Conservation (phyloP, 176 grass and related monocot genomes). For the Hordeum vulgare region MorexV3_pseudomolecules_assembly NC_058519.1:69652893-69653392, state of each 20-base stretch:
- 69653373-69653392: slow-evolving; percentile 93
- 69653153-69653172: not conserved
- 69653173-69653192: not conserved
- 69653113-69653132: not conserved
- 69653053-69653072: not conserved
- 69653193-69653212: not conserved
- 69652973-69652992: no score
- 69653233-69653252: not conserved
- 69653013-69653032: no score
- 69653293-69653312: not conserved
- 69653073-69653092: not conserved
- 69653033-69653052: not conserved
- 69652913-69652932: not conserved
- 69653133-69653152: not conserved
- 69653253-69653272: not conserved
- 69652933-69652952: not conserved
- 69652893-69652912: not conserved
- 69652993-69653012: no score
- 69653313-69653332: not conserved
- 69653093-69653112: not conserved
- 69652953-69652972: no score
- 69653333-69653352: not conserved
- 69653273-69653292: not conserved
- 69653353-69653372: slow-evolving; percentile 75
- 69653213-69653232: not conserved